Conservation (phyloP, 2,329 filamentous ascomycete species). For the Xylaria multiplex region DNA sequence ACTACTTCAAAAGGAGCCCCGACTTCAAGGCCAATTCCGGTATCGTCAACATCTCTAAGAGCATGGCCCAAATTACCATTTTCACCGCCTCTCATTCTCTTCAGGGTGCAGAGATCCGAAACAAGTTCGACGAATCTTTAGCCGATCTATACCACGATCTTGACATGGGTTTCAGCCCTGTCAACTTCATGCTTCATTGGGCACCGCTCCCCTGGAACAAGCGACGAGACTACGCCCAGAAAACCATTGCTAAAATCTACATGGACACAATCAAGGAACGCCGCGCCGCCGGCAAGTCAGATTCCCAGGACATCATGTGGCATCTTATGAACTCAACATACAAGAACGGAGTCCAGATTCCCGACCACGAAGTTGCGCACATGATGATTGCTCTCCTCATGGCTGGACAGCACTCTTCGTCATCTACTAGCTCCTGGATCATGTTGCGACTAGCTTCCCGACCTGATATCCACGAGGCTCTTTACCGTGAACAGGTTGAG, state of each 20-base stretch:
- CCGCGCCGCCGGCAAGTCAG: constrained; percentile 61
- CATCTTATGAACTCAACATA: constrained; percentile 87
- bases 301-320: constrained; percentile 84
- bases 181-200: constrained; percentile 93
- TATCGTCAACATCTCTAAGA: constrained; percentile 75
- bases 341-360: constrained; percentile 82
- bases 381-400: constrained; percentile 96
- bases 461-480: constrained; percentile 81
- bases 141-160: constrained; percentile 87
- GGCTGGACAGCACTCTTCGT: constrained; percentile 90
- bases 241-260: constrained; percentile 83
- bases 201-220: constrained; percentile 89
- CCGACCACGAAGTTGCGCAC: constrained; percentile 85
- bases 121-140: constrained; percentile 81
- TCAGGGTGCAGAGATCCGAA: constrained; percentile 84
- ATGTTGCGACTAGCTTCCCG: constrained; percentile 81
- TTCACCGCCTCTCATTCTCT: constrained; percentile 88
- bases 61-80: constrained; percentile 87
- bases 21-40: constrained; percentile 75
- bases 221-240: constrained; percentile 80
- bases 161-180: constrained; percentile 87
- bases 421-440: constrained; percentile 86
- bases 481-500: constrained; percentile 82
- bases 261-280: constrained; percentile 82
- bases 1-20: constrained; percentile 75